Conservation (phyloP, 2,329 filamentous ascomycete genomes). For the Aspergillus sp. region DNA sequence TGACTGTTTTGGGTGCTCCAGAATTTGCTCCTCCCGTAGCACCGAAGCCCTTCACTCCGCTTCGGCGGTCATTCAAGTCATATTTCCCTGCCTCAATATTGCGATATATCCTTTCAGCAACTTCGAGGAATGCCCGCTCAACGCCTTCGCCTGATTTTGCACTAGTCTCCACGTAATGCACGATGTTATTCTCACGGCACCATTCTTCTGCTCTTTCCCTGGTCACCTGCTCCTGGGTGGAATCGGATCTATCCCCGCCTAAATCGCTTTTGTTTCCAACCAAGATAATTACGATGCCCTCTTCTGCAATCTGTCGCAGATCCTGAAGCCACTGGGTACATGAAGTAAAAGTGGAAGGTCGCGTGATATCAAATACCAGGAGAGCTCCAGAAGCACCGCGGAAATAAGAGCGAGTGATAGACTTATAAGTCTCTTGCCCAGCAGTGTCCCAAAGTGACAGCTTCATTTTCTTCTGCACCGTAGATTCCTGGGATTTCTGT, state of each 20-base stretch:
- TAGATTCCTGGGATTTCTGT: constrained; percentile 27
- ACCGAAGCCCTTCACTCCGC: constrained; percentile 68
- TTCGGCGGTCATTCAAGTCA: constrained; percentile 85
- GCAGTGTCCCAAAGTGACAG: constrained; percentile 92
- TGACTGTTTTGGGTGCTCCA: constrained; percentile 34
- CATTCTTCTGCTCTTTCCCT: constrained; percentile 78
- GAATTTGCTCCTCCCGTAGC: constrained; percentile 30
- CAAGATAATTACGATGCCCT: constrained; percentile 86
- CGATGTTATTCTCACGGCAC: constrained; percentile 75
- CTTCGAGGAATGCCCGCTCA: constrained; percentile 83
- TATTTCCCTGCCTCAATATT: constrained; percentile 95
- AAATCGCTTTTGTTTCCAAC: constrained; percentile 95
- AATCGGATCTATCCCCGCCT: constrained; percentile 41
- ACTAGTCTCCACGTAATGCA: constrained; percentile 92
- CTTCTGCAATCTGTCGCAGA: constrained; percentile 87
- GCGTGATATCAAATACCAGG: constrained; percentile 89
- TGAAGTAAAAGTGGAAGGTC: constrained; percentile 74
- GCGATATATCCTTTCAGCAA: constrained; percentile 90
- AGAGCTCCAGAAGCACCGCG: constrained; percentile 69
- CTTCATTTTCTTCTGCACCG: constrained; percentile 72
- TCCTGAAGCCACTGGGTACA: constrained; percentile 92
- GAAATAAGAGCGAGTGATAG: constrained; percentile 89
- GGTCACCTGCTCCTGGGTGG: constrained; percentile 64
- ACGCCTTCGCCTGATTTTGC: constrained; percentile 94
- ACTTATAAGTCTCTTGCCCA: constrained; percentile 95